Evolutionary conservation across 2,329 filamentous ascomycete genomes (phyloP), one percentile per base, ranked within the genome.

Genomic region (Juglanconis juglandina): DNA sequence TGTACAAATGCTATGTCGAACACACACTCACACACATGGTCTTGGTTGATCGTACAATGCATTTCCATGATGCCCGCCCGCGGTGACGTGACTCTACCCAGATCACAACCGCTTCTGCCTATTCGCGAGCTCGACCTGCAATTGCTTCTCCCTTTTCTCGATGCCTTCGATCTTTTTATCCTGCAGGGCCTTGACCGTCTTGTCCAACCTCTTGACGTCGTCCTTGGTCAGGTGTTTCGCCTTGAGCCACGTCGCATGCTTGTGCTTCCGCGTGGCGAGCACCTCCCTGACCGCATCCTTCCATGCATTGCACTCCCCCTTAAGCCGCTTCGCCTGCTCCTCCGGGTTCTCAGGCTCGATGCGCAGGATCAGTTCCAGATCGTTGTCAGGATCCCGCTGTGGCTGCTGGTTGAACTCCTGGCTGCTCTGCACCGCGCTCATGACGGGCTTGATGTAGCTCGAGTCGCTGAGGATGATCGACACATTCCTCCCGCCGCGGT

Each of bases 341-440:
- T 83, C 82, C 58, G 73, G 76, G 64, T 72, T 72, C 73, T 83
- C 81, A 35, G 76, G 72, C 76, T 85, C 82, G 58, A 85, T 72
- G 67, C 77, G 77, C 63, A 86, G 75, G 34, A 81, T 67, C 60
- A 86, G 78, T 75, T 86, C 83, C 30, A 86, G 78, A 71, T 83
- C 81, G 71, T 85, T 85, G 70, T 86, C 83, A 50, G 80, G 75
- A 69, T 77, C 77, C 24, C 75, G 75, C 77, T 86, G 84, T 51
- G 83, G 82, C 77, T 85, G 82, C 77, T 85, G 82, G 76, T 85
- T 85, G 72, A 82, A 85, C 66, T 81, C 77, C n/a, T 70, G 68
- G 67, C 76, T 79, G 35, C 71, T 67, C 72, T 84, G 81, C 54
- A 85, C 75, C 37, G 82, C 82, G 67, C 76, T 79, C 77, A 83